Conservation (phyloP, 2,329 filamentous ascomycete species). For the Stagonosporopsis vannaccii region DNA sequence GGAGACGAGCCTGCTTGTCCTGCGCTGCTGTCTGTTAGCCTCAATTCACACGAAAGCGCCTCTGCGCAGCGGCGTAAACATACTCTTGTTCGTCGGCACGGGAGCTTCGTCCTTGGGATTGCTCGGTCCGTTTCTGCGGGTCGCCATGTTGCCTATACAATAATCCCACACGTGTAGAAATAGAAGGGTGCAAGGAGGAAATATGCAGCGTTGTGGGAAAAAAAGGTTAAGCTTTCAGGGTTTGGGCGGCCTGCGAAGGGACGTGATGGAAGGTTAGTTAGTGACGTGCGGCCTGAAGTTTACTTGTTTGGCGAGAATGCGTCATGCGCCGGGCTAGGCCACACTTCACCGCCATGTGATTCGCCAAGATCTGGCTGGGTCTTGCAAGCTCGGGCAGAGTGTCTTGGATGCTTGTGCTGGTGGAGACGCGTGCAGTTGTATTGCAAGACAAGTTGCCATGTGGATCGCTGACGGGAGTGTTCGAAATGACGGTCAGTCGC, state of each 20-base stretch:
- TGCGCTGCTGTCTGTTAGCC: slow-evolving; percentile 55
- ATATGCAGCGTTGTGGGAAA: slow-evolving; percentile 1
- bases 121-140: slow-evolving; percentile 16
- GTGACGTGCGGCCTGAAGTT: slow-evolving; percentile 14
- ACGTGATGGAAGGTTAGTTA: background rate
- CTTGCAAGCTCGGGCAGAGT: background rate
- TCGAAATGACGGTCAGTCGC: background rate
- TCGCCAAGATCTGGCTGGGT: slow-evolving; percentile 12
- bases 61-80: background rate
- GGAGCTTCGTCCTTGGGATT: slow-evolving; percentile 40
- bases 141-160: slow-evolving; percentile 11
- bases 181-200: background rate
- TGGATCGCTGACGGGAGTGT: background rate
- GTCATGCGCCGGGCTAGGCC: slow-evolving; percentile 19
- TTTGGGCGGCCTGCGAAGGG: slow-evolving; percentile 1
- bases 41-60: no score
- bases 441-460: background rate
- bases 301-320: slow-evolving; percentile 19
- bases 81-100: slow-evolving; percentile 15
- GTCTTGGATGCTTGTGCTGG: background rate
- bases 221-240: slow-evolving; percentile 8
- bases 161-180: background rate
- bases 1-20: slow-evolving; percentile 79
- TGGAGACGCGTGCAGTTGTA: background rate
- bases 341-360: slow-evolving; percentile 15